phyloP scores from a whole-genome alignment of 2,329 filamentous ascomycete genomes.

The Stachybotrys echinatus region DNA sequence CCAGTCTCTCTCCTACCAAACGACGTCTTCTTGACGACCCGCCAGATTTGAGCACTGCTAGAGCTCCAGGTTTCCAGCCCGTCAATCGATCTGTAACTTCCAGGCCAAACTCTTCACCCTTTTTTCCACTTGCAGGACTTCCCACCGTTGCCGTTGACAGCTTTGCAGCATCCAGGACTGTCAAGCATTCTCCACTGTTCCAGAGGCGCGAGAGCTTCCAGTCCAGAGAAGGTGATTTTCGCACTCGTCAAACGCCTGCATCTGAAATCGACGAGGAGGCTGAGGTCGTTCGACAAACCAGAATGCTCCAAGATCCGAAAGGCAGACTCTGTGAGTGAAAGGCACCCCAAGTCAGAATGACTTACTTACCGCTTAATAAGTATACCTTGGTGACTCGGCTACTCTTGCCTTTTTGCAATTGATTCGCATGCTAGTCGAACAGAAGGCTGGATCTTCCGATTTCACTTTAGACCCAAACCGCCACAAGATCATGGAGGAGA shows the following conservation, averaged over 20 bases:
- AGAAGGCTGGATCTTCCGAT: slow-evolving; percentile 43
- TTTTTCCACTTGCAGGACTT: neutral
- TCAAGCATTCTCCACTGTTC: neutral
- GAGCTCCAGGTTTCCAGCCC: neutral
- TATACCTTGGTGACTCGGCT: slow-evolving; percentile 60
- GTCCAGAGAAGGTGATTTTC: neutral
- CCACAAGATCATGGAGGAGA: slow-evolving; percentile 51
- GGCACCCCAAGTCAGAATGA: too few species aligned
- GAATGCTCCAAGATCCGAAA: slow-evolving; percentile 55
- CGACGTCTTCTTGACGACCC: neutral
- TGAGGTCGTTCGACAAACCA: slow-evolving; percentile 45
- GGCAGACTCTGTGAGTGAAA: slow-evolving; percentile 47
- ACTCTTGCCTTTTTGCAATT: slow-evolving; percentile 56
- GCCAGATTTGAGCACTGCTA: neutral
- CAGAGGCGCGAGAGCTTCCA: neutral
- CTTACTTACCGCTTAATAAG: slow-evolving; percentile 19
- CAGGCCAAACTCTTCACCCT: neutral
- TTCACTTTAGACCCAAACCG: slow-evolving; percentile 54
- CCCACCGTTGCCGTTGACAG: neutral
- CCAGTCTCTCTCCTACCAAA: neutral
- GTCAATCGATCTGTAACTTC: neutral
- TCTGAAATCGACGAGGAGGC: slow-evolving; percentile 50
- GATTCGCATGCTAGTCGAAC: slow-evolving; percentile 55
- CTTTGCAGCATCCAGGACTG: neutral
- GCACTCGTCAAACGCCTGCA: slow-evolving; percentile 30